Evolutionary conservation across 495 filamentous ascomycete species (phyloP).

Genomic region (Penicillium lividum): DNA sequence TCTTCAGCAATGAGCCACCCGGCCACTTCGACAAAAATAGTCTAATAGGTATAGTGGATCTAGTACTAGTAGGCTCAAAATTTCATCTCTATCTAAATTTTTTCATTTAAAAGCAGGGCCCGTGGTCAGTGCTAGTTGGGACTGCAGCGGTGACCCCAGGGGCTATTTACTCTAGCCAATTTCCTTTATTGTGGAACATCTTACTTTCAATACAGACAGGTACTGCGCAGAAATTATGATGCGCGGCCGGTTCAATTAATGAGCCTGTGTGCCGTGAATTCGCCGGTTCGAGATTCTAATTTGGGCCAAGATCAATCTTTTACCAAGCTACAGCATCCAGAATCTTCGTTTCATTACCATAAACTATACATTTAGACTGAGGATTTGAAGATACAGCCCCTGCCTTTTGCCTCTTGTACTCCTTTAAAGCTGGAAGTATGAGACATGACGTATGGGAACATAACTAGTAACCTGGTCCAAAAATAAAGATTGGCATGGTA

Average conservation of each 20-base stretch:
- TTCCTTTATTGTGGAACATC: neutral
- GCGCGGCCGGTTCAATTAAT: conserved; percentile 25
- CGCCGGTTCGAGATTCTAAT: conserved; percentile 15
- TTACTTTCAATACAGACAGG: conserved; percentile 21
- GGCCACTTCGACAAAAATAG: no score
- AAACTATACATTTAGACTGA: conserved; percentile 1
- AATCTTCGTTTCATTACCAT: neutral
- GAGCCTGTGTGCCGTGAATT: conserved; percentile 21
- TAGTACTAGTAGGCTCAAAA: neutral
- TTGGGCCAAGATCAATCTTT: conserved; percentile 14
- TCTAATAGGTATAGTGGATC: no score
- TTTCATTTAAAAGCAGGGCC: neutral
- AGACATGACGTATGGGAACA: conserved; percentile 21
- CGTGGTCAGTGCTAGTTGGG: conserved; percentile 6
- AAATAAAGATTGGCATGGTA: conserved; percentile 17
- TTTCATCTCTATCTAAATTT: neutral
- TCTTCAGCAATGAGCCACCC: no score
- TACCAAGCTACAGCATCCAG: conserved; percentile 6
- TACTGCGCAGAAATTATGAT: conserved; percentile 28
- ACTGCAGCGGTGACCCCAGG: conserved; percentile 21
- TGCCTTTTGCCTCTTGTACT: conserved; percentile 21
- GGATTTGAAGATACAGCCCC: conserved; percentile 10
- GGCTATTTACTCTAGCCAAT: conserved; percentile 11
- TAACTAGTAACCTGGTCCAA: conserved; percentile 17
- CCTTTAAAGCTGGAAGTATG: conserved; percentile 15